These are phyloP conservation scores for Senna tora DNA, from an alignment of 306 rosid genomes.

Conservation along the genomic window DNA sequence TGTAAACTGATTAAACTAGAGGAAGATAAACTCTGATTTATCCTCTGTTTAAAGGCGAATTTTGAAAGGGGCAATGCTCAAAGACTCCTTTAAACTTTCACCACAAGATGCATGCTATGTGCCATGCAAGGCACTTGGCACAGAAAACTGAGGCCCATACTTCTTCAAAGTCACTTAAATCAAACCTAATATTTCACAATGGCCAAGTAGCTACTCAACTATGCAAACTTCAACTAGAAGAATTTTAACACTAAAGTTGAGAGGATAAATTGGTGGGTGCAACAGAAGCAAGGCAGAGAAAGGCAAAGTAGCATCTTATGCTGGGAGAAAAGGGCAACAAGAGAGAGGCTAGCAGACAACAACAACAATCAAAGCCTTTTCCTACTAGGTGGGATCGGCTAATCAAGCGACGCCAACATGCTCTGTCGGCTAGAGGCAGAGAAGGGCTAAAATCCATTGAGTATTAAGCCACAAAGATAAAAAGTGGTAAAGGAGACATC, in stretches of 20 bases:
- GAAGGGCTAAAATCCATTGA: neutral
- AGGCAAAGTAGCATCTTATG: neutral
- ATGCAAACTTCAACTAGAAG: conserved; percentile 11
- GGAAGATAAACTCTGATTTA: neutral
- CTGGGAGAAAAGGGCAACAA: too few relatives aligned
- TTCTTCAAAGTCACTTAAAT: neutral
- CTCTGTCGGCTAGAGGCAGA: neutral
- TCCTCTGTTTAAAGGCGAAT: neutral
- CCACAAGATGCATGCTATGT: neutral
- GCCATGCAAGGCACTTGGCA: neutral
- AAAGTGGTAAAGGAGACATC: neutral
- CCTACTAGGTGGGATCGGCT: too few relatives aligned
- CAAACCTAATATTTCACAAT: neutral
- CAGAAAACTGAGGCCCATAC: neutral
- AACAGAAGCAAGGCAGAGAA: neutral
- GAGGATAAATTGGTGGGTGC: neutral
- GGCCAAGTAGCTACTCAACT: neutral
- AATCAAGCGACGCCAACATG: too few relatives aligned
- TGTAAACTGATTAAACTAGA: neutral
- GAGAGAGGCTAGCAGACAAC: too few relatives aligned
- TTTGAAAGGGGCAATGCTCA: conserved; percentile 4
- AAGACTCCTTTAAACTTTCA: neutral
- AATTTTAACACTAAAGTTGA: neutral
- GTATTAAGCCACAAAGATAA: neutral
- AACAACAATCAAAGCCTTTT: too few relatives aligned